Evolutionary conservation across 1,284 basidiomycete genomes (phyloP), one percentile per base, ranked within the genome.

Genomic region (Pterula multifida): DNA sequence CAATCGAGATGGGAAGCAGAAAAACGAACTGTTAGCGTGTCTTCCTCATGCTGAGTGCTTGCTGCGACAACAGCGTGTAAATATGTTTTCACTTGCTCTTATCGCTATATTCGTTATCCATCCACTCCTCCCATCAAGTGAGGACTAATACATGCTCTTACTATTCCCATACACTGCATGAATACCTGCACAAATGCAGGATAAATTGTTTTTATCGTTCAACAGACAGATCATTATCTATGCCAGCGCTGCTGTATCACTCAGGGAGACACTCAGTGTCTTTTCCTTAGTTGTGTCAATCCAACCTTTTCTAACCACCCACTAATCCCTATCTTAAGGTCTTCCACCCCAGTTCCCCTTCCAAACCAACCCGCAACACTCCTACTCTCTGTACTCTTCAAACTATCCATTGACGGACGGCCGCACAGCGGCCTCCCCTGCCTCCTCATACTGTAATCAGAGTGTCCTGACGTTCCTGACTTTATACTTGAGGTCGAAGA

Each of bases 1-100:
- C 75, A 74, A 52, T 73, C 79, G 39, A 75, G 81, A 44, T 89
- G 85, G 85, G 76, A 79, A 17, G 70, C 73, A 35, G 85, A 87
- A 60, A 73, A 72, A 54, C 39, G 21, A 42, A 17, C 39, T 42
- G 17, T 17, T 6, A 19, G 9, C 6, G 9, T 4, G 19, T 9
- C 21, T 42, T 19, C 6, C 17, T 42, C 39, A 15, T 32, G 28
- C 28, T 32, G 28, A 32, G 6, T 32, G 28, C 6, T n/a, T n/a
- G 28, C 6, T 15, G 28, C 6, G 28, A 32, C 28, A 15, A 32
- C 28, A 15, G 28, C 28, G 15, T 32, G 28, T 32, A 32, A 32
- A 32, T 32, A 32, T 32, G 28, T 15, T 32, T 15, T 32, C 28
- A 15, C 28, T 15, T 6, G 15, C 28, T 6, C 28, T 32, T 32